A percentile compares a stretch with the other conserved stretches of the same genome.
phyloP scores from a whole-genome alignment of 1,139 yeast genomes.

The Hemisphaericaspora subhashii region DNA sequence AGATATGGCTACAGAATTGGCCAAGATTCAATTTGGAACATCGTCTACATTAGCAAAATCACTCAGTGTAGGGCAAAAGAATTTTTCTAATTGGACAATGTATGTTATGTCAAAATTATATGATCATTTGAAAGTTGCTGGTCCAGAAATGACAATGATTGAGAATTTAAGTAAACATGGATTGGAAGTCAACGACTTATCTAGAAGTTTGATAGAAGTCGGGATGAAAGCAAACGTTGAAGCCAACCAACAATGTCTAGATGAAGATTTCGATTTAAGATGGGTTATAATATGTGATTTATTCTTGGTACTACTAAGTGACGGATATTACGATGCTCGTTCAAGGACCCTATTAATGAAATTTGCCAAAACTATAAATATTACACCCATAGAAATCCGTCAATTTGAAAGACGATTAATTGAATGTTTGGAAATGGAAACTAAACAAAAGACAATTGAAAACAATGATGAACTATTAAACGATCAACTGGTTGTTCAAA shows the following conservation, averaged over 20 bases:
- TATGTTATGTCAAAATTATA: slow-evolving; percentile 70
- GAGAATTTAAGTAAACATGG: slow-evolving; percentile 86
- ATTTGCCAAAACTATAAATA: slow-evolving; percentile 63
- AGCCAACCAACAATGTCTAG: slow-evolving; percentile 11
- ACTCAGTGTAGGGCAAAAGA: slow-evolving; percentile 70
- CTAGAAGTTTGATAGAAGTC: slow-evolving; percentile 52
- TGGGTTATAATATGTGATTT: slow-evolving; percentile 95
- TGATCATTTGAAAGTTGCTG: slow-evolving; percentile 72
- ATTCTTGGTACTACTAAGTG: slow-evolving; percentile 74
- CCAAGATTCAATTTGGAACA: slow-evolving; percentile 54
- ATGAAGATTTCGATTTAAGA: slow-evolving; percentile 60
- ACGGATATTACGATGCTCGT: slow-evolving; percentile 86
- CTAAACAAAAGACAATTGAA: slow-evolving; percentile 50
- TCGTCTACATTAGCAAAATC: slow-evolving; percentile 56
- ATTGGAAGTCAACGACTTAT: slow-evolving; percentile 68
- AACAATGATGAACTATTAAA: slow-evolving; percentile 72
- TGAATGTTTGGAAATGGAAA: slow-evolving; percentile 86
- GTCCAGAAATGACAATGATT: slow-evolving; percentile 83
- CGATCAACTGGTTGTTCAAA: slow-evolving; percentile 69
- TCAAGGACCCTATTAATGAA: slow-evolving; percentile 72
- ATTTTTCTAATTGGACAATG: slow-evolving; percentile 84
- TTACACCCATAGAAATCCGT: slow-evolving; percentile 63
- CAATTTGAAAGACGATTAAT: slow-evolving; percentile 92
- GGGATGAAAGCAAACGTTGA: slow-evolving; percentile 34
- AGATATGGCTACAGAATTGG: slow-evolving; percentile 79